Evolutionary conservation across 768 basidiomycete genomes (phyloP), one percentile per base, ranked within the genome.

Genomic region (Kwoniella shandongensis): DNA sequence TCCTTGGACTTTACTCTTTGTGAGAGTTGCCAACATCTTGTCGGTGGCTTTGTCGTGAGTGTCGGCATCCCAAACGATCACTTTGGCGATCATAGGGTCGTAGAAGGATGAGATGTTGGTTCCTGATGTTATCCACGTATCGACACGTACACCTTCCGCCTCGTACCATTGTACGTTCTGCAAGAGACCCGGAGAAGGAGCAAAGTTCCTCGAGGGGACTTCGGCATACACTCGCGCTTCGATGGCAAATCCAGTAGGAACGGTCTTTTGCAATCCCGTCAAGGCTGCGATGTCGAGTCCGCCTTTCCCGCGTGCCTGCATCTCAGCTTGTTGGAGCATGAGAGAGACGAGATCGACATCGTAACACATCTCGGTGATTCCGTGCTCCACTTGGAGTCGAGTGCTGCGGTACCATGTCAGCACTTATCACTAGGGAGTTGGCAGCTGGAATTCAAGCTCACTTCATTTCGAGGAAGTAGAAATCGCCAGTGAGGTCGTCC

Each of bases 381-480:
- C 79, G 58, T 88, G 86, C 72, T 87, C 86, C 17, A 87, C 85
- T 80, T 85, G 64, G 8, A 61, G 48, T 51, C 44, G 59, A 32
- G 59, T 59, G 27, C 50, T 59, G 25, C 1, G 7, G 4, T 6
- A 4, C 26, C n/a, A 15, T 17, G 15, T 15, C 32, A 32, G 13
- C 32, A 32, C 32, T 6, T 32, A 32, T 32, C 32, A 13, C 6
- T 32, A 32, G 32, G 6, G 32, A 32, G 29, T 20, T 6, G 20
- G 23, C 8, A 7, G 22, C 23, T 1, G 25, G 22, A 3, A 2
- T 17, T 8, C 23, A 4, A 4, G 52, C 66, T 61, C 52, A 69
- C 67, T 88, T 87, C 82, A 87, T 84, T 70, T 88, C 86, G 12
- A 88, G 78, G 58, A 87, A 88, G 76, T 80, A 86, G 74, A 85